Evolutionary conservation across 805 yeast genomes (phyloP).

Genomic region (Lachancea thermotolerans): DNA sequence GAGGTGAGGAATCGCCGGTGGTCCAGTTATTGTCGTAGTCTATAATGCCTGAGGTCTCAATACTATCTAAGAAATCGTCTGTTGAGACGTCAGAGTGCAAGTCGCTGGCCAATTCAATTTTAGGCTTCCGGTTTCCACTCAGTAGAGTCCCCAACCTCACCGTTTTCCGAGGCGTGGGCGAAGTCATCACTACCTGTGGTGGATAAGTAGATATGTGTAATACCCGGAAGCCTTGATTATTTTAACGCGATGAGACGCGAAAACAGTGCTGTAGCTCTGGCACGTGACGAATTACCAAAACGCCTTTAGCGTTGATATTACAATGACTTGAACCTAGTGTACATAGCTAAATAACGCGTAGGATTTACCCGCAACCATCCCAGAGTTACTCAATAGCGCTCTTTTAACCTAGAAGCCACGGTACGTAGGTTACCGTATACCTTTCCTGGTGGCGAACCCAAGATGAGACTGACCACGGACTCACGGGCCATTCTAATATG

Average conservation of each 20-base stretch:
- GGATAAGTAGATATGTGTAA: not conserved
- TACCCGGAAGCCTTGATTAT: not conserved
- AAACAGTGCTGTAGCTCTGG: not conserved
- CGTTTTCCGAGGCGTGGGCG: conserved; percentile 4
- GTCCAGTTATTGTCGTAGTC: not conserved
- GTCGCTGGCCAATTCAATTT: not conserved
- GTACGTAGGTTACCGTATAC: conserved; percentile 96
- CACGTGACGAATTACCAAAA: not conserved
- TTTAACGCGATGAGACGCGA: not conserved
- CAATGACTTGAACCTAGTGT: not conserved
- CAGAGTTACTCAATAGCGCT: conserved; percentile 54
- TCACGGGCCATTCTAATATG: conserved; percentile 99
- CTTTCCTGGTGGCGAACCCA: conserved; percentile 98
- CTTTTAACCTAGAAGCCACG: conserved; percentile 95
- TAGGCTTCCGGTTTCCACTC: not conserved
- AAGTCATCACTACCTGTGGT: not conserved
- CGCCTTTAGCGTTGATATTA: not conserved
- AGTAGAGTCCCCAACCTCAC: conserved; percentile 6
- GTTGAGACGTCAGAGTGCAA: not conserved
- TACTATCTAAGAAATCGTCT: conserved; percentile 8
- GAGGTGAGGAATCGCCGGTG: conserved; percentile 4
- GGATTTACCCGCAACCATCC: not conserved
- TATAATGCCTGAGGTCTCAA: conserved; percentile 4
- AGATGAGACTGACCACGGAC: conserved; percentile 86
- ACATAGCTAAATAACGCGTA: not conserved